Evolutionary conservation across 1,139 yeast genomes (phyloP), one percentile per base, ranked within the genome.

Genomic region (Yamadazyma atlantica): DNA sequence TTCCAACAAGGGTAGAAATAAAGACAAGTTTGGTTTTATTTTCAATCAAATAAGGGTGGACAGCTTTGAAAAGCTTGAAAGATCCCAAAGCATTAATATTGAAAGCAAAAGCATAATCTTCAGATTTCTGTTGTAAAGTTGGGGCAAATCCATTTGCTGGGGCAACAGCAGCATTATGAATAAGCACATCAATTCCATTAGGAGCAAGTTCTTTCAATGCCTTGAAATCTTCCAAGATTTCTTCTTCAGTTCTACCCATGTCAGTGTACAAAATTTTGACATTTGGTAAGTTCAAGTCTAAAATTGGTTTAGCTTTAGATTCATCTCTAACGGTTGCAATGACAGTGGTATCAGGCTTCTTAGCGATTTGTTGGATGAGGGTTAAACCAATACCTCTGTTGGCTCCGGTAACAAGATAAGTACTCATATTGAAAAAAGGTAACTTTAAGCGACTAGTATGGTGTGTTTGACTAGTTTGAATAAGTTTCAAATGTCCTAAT

Each of bases 361-460:
- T 22, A 13, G 40, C 31, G 2, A 36, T 9, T 26, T 33, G 36
- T 17, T 35, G 26, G 13, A 28, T 28, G n/a, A 35, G 18, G 14
- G 13, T 36, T 10, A 32, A 16, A n/a, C 41, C 41, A 19, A 38
- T 23, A 3, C 39, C 41, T 36, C 62, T 50, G 42, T 57, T 60
- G 15, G 58, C 60, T 21, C 62, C 64, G 8, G 55, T 49, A 26
- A 59, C 40, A 15, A 58, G 45, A 39, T 55, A 53, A 30, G 43
- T 37, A 22, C 30, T 31, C 33, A 29, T 34, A n/a, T n/a, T n/a
- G n/a, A n/a, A n/a, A n/a, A n/a, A n/a, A n/a, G n/a, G n/a, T n/a
- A n/a, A n/a, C n/a, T n/a, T n/a, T n/a, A n/a, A n/a, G n/a, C n/a
- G n/a, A n/a, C n/a, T n/a, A n/a, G n/a, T n/a, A n/a, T n/a, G n/a